A percentile compares a stretch with the other conserved stretches of the same genome.
These are phyloP conservation scores for Torrubiella hemipterigena DNA, from an alignment of 2,329 filamentous ascomycete genomes.

Conservation along the genomic window DNA sequence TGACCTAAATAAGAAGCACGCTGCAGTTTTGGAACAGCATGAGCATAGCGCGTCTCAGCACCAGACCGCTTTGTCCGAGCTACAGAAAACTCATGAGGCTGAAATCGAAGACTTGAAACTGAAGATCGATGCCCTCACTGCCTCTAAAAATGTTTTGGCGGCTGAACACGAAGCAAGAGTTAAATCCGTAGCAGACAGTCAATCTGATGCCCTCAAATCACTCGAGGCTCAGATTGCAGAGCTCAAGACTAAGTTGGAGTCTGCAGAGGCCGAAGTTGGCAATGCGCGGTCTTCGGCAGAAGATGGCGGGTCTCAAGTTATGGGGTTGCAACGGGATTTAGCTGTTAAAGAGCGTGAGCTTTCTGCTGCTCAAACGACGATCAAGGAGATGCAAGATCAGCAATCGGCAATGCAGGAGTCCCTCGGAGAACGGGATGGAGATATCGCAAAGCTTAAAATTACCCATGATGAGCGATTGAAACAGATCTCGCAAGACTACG, in stretches of 20 bases:
- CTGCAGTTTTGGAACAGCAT: constrained; percentile 34
- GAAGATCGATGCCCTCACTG: constrained; percentile 40
- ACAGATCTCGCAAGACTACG: constrained; percentile 47
- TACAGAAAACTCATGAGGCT: constrained; percentile 37
- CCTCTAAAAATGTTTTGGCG: constrained; percentile 32
- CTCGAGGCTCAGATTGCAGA: constrained; percentile 41
- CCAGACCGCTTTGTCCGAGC: constrained; percentile 35
- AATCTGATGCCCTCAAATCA: constrained; percentile 30
- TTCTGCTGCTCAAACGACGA: constrained; percentile 29
- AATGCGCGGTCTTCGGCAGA: constrained; percentile 31
- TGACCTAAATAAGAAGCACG: constrained; percentile 40
- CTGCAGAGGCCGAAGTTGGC: constrained; percentile 32
- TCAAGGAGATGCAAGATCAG: constrained; percentile 36
- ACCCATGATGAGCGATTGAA: constrained; percentile 47
- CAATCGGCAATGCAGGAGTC: constrained; percentile 35
- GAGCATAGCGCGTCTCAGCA: constrained; percentile 31
- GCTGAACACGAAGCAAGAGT: constrained; percentile 30
- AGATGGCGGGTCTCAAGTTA: too few relatives aligned
- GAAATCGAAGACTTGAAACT: constrained; percentile 36
- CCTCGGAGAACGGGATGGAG: constrained; percentile 32
- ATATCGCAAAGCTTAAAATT: constrained; percentile 37
- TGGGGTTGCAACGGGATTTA: constrained; percentile 25
- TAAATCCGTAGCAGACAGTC: constrained; percentile 31
- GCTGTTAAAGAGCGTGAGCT: constrained; percentile 34
- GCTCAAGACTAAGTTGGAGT: constrained; percentile 34